Evolutionary conservation across 495 filamentous ascomycete genomes (phyloP).

Genomic region (Neurospora sp.): DNA sequence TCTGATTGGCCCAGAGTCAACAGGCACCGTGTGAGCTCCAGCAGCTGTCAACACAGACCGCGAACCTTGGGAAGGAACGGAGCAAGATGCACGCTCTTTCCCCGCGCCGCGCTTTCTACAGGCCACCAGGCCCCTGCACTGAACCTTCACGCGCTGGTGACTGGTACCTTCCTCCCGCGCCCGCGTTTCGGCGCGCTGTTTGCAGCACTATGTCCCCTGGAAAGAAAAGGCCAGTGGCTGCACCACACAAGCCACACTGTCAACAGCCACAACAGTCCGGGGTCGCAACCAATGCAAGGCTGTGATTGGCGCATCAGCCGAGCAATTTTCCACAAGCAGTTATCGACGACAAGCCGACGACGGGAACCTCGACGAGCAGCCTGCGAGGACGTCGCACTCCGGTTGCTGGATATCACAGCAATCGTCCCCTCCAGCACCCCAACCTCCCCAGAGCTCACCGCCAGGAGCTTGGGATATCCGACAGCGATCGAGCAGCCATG

Average conservation of each 20-base stretch:
- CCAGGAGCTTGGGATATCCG: neutral
- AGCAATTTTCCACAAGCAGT: constrained; percentile 1
- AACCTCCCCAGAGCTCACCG: neutral
- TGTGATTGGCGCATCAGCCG: neutral
- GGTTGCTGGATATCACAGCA: neutral
- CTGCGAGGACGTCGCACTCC: neutral
- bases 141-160: neutral
- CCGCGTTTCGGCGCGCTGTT: neutral
- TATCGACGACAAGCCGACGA: neutral
- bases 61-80: neutral
- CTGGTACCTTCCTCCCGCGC: neutral
- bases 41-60: neutral
- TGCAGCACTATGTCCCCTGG: neutral
- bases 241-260: constrained; percentile 2
- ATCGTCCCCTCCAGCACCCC: neutral
- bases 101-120: neutral
- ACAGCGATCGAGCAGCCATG: constrained; percentile 12
- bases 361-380: neutral
- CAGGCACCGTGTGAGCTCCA: neutral
- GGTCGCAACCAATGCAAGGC: neutral
- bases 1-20: constrained; percentile 26
- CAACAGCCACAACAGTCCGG: neutral
- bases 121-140: neutral
- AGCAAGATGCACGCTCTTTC: neutral
- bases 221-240: neutral